Conservation (phyloP, 169 alveolate genomes). For the Theileria sp. region DNA sequence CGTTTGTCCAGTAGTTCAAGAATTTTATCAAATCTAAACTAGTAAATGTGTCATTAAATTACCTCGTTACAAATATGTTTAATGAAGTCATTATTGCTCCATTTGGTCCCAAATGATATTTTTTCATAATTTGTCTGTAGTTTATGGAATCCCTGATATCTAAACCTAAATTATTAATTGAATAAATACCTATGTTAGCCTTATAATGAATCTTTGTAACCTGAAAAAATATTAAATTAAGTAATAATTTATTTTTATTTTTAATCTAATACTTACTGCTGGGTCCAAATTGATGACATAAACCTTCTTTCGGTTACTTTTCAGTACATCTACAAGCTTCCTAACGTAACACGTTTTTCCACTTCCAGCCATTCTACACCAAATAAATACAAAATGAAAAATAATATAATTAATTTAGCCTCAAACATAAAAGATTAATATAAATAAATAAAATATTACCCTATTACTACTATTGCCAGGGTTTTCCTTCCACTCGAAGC, state of each 20-base stretch:
- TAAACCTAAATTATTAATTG: neutral
- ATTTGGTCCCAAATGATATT: constrained; percentile 95
- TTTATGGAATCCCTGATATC: constrained; percentile 96
- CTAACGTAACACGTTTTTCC: constrained; percentile 93
- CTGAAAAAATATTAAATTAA: constrained; percentile 38
- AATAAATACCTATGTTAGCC: constrained; percentile 60
- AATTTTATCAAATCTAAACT: constrained; percentile 88
- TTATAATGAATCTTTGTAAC: constrained; percentile 58
- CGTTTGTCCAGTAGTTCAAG: constrained; percentile 84
- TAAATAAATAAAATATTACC: constrained; percentile 18
- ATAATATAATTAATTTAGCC: neutral
- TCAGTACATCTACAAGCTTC: constrained; percentile 73
- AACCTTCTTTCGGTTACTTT: constrained; percentile 81
- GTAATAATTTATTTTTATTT: constrained; percentile 37
- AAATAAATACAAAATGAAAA: neutral
- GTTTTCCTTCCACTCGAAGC: constrained; percentile 68
- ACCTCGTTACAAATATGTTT: constrained; percentile 93
- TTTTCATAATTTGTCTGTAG: constrained; percentile 93
- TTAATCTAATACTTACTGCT: constrained; percentile 85
- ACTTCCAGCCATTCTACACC: constrained; percentile 91
- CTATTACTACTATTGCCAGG: constrained; percentile 66
- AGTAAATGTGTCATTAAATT: neutral
- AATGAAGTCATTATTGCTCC: constrained; percentile 98
- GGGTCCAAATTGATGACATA: constrained; percentile 97
- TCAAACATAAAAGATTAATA: neutral